Evolutionary conservation across 2,329 filamentous ascomycete genomes (phyloP).

Genomic region (Leptoxyphium fumago): DNA sequence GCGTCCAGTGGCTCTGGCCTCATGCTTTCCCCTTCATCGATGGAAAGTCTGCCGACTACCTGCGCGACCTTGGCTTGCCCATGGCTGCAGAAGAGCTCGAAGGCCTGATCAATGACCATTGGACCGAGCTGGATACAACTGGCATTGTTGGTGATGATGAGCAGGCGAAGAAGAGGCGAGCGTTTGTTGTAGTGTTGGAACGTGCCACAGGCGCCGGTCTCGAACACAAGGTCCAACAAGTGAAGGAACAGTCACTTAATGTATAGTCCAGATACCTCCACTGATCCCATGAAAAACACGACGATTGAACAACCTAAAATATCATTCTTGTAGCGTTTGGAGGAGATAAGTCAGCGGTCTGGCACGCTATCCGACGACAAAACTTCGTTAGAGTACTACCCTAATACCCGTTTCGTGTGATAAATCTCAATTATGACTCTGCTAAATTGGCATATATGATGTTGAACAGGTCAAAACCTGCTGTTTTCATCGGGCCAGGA

Average conservation of each 20-base stretch:
- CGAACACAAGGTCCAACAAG: slow-evolving; percentile 21
- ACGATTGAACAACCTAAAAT: no score
- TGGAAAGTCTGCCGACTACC: slow-evolving; percentile 17
- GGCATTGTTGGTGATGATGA: slow-evolving; percentile 17
- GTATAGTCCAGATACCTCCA: neutral
- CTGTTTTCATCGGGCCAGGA: no score
- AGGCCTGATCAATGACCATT: slow-evolving; percentile 22
- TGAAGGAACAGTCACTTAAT: slow-evolving; percentile 11
- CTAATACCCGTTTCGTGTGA: no score
- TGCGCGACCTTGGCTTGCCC: slow-evolving; percentile 24
- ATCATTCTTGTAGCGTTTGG: no score
- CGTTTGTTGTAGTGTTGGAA: slow-evolving; percentile 26
- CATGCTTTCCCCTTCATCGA: slow-evolving; percentile 27
- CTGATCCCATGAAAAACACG: no score
- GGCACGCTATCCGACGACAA: no score
- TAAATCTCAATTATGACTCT: no score
- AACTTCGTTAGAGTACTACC: no score
- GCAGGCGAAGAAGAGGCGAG: slow-evolving; percentile 21
- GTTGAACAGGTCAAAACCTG: no score
- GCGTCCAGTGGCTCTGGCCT: slow-evolving; percentile 27
- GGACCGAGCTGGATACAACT: slow-evolving; percentile 19
- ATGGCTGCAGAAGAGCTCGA: slow-evolving; percentile 20
- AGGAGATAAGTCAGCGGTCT: no score
- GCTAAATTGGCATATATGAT: no score
- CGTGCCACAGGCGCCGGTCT: slow-evolving; percentile 23